phyloP scores from a whole-genome alignment of 2,329 filamentous ascomycete genomes.

The Grosmannia clavigera region DNA sequence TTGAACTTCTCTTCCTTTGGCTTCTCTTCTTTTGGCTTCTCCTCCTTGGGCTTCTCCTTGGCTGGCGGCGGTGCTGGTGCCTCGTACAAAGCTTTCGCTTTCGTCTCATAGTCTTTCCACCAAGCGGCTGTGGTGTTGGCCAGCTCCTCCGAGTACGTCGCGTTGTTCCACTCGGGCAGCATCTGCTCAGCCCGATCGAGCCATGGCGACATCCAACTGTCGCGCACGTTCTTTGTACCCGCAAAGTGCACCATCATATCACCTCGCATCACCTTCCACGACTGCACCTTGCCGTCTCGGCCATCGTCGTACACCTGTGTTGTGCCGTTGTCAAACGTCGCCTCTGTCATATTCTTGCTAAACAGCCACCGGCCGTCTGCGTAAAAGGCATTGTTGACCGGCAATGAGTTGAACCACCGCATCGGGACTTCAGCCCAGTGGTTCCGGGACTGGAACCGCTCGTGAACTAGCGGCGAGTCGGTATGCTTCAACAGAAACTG shows the following conservation, averaged over 20 bases:
- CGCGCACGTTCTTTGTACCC: constrained; percentile 17
- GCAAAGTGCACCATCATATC: constrained; percentile 20
- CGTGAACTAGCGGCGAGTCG: constrained; percentile 15
- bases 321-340: constrained; percentile 18
- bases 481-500: constrained; percentile 16
- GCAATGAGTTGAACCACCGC: constrained; percentile 21
- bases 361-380: constrained; percentile 18
- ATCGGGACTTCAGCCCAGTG: constrained; percentile 20
- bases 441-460: constrained; percentile 13
- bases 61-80: neutral
- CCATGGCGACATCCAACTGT: constrained; percentile 21
- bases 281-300: constrained; percentile 13
- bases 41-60: neutral
- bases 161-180: constrained; percentile 19
- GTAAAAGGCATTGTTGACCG: constrained; percentile 20
- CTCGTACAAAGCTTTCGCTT: neutral
- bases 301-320: constrained; percentile 17
- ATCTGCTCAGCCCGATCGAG: constrained; percentile 16
- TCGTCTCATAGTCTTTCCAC: constrained; percentile 13
- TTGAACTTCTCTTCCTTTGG: constrained; percentile 4
- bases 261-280: constrained; percentile 21
- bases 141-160: constrained; percentile 11
- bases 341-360: constrained; percentile 15
- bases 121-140: constrained; percentile 10
- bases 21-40: neutral